A percentile compares a stretch with the other conserved stretches of the same genome.
These are phyloP conservation scores for Allomyces javanicus DNA, from an alignment of 192 early-diverging fungal genomes.

Conservation along the genomic window DNA sequence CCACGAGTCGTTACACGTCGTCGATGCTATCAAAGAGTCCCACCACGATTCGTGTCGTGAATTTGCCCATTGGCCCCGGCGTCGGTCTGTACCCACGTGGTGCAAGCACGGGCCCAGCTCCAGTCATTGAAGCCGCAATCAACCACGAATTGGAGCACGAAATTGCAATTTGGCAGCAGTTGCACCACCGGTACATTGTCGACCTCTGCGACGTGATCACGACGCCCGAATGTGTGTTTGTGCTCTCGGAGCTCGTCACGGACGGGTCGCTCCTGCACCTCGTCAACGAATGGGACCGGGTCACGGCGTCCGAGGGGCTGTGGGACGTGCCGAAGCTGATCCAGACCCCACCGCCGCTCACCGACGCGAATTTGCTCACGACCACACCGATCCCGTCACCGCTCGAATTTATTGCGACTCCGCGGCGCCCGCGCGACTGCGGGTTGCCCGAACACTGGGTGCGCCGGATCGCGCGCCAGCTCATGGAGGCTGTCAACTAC, in stretches of 20 bases:
- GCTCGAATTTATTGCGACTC: no score
- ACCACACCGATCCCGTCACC: no score
- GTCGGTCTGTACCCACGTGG: not conserved
- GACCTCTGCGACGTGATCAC: not conserved
- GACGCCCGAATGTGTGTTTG: not conserved
- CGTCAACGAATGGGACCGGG: not conserved
- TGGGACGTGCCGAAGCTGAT: not conserved
- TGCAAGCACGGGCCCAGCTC: no score
- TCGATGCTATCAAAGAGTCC: no score
- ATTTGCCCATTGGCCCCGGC: not conserved
- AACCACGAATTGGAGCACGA: not conserved
- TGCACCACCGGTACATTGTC: not conserved
- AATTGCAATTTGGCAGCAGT: not conserved
- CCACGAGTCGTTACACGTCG: no score
- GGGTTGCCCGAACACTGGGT: not conserved
- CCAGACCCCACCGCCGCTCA: not conserved
- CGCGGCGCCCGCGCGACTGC: not conserved
- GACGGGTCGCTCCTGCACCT: not conserved
- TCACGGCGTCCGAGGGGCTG: not conserved
- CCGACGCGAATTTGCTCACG: not conserved
- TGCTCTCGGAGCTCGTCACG: not conserved
- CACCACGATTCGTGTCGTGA: not conserved
- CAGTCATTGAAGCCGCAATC: not conserved
- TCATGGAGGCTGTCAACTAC: conserved; percentile 1
- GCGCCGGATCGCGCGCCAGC: conserved; percentile 1